Evolutionary conservation across 257 asterid species (phyloP).

Genomic region (Fraxinus excelsior): DNA sequence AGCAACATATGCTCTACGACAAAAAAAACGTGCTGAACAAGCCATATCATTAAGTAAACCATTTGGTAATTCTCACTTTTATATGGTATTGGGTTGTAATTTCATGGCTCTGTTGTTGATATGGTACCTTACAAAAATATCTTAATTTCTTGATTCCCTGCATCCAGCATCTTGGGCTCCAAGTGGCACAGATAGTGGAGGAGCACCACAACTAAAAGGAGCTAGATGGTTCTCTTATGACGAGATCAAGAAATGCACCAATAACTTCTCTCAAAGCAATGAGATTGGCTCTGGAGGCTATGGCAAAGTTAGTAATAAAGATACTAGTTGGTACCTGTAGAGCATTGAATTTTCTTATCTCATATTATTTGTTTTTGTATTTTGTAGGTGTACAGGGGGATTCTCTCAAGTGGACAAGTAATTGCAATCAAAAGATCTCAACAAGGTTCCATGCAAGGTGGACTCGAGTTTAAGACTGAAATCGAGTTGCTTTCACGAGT

Average conservation of each 20-base stretch:
- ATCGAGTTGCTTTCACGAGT: conserved; percentile 93
- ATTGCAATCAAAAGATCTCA: conserved; percentile 89
- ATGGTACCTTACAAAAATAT: neutral
- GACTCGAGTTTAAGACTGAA: conserved; percentile 89
- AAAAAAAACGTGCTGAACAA: conserved; percentile 82
- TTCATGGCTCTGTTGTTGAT: neutral
- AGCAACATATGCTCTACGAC: conserved; percentile 67
- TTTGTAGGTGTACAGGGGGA: conserved; percentile 77
- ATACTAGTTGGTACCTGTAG: neutral
- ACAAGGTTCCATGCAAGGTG: conserved; percentile 86
- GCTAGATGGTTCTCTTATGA: conserved; percentile 94
- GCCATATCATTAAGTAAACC: conserved; percentile 81
- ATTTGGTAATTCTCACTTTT: conserved; percentile 58
- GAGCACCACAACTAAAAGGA: conserved; percentile 96
- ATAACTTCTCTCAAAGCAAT: conserved; percentile 71
- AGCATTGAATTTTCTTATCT: neutral
- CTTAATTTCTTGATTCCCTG: conserved; percentile 18
- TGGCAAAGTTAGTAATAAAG: conserved; percentile 61
- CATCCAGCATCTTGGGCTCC: conserved; percentile 84
- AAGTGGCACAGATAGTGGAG: conserved; percentile 81
- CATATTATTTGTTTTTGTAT: conserved; percentile 8
- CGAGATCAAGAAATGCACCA: conserved; percentile 83
- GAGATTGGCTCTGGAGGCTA: conserved; percentile 96
- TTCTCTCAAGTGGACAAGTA: conserved; percentile 62
- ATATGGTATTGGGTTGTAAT: neutral